These are phyloP conservation scores for Wallacemonas sp. DNA, from an alignment of 208 protist species.

Conservation along the genomic window DNA sequence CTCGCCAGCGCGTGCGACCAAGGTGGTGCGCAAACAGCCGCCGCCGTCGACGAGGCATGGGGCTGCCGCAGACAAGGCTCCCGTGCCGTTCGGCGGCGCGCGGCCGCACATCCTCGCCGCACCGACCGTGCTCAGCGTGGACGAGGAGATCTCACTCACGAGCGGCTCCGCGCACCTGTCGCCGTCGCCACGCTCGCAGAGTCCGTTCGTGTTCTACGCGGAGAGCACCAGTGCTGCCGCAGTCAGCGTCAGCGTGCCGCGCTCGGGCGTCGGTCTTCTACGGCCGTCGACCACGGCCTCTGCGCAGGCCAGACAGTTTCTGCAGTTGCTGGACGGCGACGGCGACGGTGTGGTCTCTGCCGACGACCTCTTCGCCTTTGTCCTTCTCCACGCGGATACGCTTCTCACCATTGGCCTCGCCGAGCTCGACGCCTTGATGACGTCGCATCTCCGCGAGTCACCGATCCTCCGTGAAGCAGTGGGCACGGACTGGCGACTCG, in stretches of 20 bases:
- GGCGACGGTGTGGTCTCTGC: slow-evolving; percentile 22
- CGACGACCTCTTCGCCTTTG: slow-evolving; percentile 21
- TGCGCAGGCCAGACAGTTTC: not conserved
- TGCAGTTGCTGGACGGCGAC: slow-evolving; percentile 19
- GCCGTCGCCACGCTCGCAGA: not conserved
- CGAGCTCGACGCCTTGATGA: not conserved
- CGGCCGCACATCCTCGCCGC: too few relatives aligned
- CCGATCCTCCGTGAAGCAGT: too few relatives aligned
- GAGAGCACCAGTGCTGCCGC: too few relatives aligned
- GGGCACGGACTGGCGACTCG: not conserved
- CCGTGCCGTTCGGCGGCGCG: too few relatives aligned
- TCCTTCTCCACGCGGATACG: slow-evolving; percentile 17
- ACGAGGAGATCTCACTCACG: not conserved
- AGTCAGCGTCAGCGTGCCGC: too few relatives aligned
- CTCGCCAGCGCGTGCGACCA: not conserved
- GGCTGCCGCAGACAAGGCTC: too few relatives aligned
- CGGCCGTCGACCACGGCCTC: too few relatives aligned
- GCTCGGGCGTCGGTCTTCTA: too few relatives aligned
- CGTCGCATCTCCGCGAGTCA: too few relatives aligned
- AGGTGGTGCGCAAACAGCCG: not conserved
- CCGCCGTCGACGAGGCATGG: too few relatives aligned
- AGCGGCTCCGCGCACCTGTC: not conserved
- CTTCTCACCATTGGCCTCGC: not conserved
- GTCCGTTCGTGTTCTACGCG: not conserved
- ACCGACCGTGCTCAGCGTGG: too few relatives aligned